Conservation (phyloP, 306 rosid genomes). For the Vigna unguiculata region DNA sequence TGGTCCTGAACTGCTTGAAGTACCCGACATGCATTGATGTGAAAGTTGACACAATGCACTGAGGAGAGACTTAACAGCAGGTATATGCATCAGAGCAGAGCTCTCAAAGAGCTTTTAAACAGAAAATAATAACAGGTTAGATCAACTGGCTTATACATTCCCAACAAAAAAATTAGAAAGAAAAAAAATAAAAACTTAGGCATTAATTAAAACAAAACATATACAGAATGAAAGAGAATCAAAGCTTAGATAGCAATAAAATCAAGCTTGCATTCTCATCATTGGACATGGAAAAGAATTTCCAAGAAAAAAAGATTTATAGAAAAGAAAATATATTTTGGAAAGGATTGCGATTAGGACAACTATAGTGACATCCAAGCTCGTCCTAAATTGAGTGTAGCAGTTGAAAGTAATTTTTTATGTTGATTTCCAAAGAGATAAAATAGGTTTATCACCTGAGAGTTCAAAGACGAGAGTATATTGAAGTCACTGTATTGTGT, state of each 20-base stretch:
- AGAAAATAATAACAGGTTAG: slow-evolving; percentile 53
- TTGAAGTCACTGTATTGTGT: slow-evolving; percentile 90
- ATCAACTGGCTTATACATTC: slow-evolving; percentile 29
- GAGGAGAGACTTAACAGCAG: slow-evolving; percentile 92
- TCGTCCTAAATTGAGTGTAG: slow-evolving; percentile 34
- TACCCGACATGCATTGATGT: slow-evolving; percentile 70
- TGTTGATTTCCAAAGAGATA: slow-evolving; percentile 12
- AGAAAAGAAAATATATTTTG: slow-evolving; percentile 33
- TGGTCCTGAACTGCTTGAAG: slow-evolving; percentile 73
- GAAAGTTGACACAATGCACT: slow-evolving; percentile 93
- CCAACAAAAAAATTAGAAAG: slow-evolving; percentile 19
- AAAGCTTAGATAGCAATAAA: slow-evolving; percentile 19
- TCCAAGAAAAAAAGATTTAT: slow-evolving; percentile 11
- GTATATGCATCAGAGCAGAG: slow-evolving; percentile 89
- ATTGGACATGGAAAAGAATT: slow-evolving; percentile 21
- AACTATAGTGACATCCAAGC: slow-evolving; percentile 11
- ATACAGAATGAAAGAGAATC: slow-evolving; percentile 18
- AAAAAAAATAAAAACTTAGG: slow-evolving; percentile 6
- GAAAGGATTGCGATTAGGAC: slow-evolving; percentile 7
- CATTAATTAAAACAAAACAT: not conserved
- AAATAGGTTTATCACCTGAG: slow-evolving; percentile 72
- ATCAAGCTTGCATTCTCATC: slow-evolving; percentile 19
- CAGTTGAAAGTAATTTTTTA: slow-evolving; percentile 26
- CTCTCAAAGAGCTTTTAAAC: slow-evolving; percentile 89
- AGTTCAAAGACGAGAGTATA: slow-evolving; percentile 94